These are phyloP conservation scores for Fusarium denticulatum DNA, from an alignment of 2,329 filamentous ascomycete genomes.

Conservation along the genomic window DNA sequence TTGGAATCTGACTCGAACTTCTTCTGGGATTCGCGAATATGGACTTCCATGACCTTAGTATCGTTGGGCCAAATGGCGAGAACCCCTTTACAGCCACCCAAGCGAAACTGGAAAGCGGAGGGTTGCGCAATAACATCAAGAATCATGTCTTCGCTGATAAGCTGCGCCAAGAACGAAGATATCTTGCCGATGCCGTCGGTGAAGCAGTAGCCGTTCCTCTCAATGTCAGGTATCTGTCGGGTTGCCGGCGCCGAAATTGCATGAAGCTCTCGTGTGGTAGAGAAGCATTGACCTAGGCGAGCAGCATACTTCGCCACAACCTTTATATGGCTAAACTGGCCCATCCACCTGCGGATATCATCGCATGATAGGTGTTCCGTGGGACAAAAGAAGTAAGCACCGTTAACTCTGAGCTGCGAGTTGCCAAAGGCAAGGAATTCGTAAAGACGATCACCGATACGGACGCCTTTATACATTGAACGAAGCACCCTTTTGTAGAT, in stretches of 20 bases:
- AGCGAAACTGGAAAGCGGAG: constrained; percentile 89
- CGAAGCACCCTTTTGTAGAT: constrained; percentile 79
- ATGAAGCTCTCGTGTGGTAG: constrained; percentile 82
- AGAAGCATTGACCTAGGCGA: constrained; percentile 93
- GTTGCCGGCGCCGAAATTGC: constrained; percentile 68
- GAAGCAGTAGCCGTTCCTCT: constrained; percentile 75
- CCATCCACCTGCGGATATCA: constrained; percentile 87
- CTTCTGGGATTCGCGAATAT: constrained; percentile 84
- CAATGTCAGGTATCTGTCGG: constrained; percentile 75
- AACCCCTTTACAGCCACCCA: constrained; percentile 93
- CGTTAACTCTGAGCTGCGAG: constrained; percentile 91
- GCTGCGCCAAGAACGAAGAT: constrained; percentile 77
- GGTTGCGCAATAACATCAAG: constrained; percentile 69
- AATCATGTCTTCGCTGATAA: constrained; percentile 77
- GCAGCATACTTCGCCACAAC: constrained; percentile 91
- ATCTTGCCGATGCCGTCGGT: constrained; percentile 95
- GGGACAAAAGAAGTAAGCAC: constrained; percentile 91
- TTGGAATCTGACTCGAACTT: constrained; percentile 82
- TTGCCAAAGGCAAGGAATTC: constrained; percentile 95
- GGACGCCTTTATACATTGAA: constrained; percentile 80
- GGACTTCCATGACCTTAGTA: constrained; percentile 73
- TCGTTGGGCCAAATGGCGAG: constrained; percentile 78
- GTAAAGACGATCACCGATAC: constrained; percentile 82
- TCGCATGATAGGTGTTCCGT: constrained; percentile 73
- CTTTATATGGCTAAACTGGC: constrained; percentile 81